A percentile compares a stretch with the other conserved stretches of the same genome.
Conservation (phyloP, 2,329 filamentous ascomycete species). For the Trichophyton schoenleinii region DNA sequence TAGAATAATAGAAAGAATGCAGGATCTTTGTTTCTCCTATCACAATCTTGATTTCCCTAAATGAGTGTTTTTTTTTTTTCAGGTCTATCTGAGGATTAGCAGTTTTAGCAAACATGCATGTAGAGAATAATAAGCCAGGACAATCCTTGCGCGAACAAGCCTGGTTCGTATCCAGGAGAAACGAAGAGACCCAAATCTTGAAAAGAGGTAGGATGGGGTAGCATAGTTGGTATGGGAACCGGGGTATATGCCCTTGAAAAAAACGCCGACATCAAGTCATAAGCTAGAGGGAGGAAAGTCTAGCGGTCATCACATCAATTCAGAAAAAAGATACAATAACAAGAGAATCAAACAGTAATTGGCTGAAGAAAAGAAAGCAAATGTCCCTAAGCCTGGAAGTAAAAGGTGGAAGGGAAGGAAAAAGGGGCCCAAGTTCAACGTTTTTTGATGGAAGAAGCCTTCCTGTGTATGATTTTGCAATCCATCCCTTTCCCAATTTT, state of each 20-base stretch:
- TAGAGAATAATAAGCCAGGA: background rate
- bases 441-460: background rate
- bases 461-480: conserved; percentile 1
- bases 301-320: background rate
- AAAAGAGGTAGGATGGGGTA: background rate
- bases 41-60: conserved; percentile 3
- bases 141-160: background rate
- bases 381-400: background rate
- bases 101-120: background rate
- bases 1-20: background rate
- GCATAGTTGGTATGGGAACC: background rate
- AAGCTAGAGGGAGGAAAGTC: background rate
- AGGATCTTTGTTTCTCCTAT: background rate
- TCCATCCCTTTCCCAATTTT: background rate
- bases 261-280: conserved; percentile 3
- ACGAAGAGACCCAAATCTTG: background rate
- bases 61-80: background rate
- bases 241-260: background rate
- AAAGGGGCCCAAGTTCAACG: background rate
- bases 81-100: background rate
- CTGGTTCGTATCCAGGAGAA: background rate
- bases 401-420: background rate
- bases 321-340: background rate
- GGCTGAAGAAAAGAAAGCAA: background rate
- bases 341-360: background rate